Conservation (phyloP, 2,329 filamentous ascomycete genomes). For the Fusarium fracticaudum region DNA sequence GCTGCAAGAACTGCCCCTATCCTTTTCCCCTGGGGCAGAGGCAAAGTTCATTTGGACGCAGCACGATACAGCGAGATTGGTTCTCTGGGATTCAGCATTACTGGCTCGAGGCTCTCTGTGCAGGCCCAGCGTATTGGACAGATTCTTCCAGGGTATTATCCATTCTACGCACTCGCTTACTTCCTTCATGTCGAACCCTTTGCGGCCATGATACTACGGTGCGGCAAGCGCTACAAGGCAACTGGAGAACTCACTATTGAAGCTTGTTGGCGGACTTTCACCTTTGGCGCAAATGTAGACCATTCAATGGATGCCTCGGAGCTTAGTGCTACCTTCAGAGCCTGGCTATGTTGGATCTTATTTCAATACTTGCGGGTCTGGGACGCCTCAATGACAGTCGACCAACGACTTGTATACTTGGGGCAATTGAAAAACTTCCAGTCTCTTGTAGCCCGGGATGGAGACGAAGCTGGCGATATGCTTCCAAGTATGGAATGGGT, state of each 20-base stretch:
- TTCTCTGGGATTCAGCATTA: not conserved
- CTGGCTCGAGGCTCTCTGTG: not conserved
- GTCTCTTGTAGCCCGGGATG: not conserved
- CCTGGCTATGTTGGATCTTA: not conserved
- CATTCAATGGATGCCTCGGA: not conserved
- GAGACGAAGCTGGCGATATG: not conserved
- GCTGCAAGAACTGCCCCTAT: not conserved
- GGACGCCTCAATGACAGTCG: not conserved
- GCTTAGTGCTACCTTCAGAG: not conserved
- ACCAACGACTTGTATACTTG: not conserved
- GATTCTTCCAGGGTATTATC: not conserved
- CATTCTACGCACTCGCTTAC: not conserved
- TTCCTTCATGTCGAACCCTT: not conserved
- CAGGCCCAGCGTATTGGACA: not conserved
- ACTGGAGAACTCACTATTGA: not conserved
- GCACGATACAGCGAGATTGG: not conserved
- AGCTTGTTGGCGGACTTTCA: not conserved
- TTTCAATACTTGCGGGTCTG: not conserved
- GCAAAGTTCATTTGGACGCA: not conserved
- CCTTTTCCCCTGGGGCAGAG: not conserved
- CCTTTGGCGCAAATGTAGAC: not conserved
- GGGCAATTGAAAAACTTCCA: not conserved
- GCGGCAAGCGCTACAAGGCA: not conserved
- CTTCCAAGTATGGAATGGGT: not conserved
- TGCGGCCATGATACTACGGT: not conserved